Base-by-base conservation (phyloP, 148 eudicot species). In the Dysphania ambrosioides region DNA sequence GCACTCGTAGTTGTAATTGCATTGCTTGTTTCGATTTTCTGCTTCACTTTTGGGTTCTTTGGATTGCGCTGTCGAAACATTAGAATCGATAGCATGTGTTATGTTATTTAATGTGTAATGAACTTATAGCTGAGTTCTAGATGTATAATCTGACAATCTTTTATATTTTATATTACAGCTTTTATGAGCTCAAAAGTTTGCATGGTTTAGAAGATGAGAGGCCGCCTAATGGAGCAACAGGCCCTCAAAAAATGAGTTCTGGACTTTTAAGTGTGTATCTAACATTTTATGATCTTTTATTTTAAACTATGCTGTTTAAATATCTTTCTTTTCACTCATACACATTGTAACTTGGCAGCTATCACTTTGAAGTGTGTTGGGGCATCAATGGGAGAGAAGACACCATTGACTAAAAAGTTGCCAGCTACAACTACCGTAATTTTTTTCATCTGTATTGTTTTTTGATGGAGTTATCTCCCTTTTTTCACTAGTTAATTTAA, bases 371-470 rank as follows among this genome's bases (percentile, higher is more conserved):
- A 88, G 85, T 93, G 98, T 81, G 86, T 93, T 38, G 98, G 97
- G 75, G 88, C 98, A 83, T 89, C 98, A 75, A 85, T 91, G 70
- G 92, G 97, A 73, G 98, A 93, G 81, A 91, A 91, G 82, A 74
- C 81, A 66, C 89, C 87, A 10, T 70, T 95, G 85, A 82, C 87
- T 16, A 95, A 90, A 70, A 95, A 95, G 75, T 72, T 95, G 67
- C 99, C 99, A 27, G 84, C 87, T 75, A 82, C 88, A 71, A 89
- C 94, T 6, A 87, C 93, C 42, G 99, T 95, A 80, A 80, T 63
- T 15, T 32, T 6, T 75, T 35, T 67, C 29, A 40, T 30, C 41
- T 72, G 34, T 55, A 65, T 78, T 11, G 41, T 41, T 57, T 71
- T 36, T 38, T 49, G 63, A 21, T 51, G 5, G 40, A n/a, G 24